These are phyloP conservation scores for Sonneratia caseolaris DNA, from an alignment of 345 rosid genomes.

Conservation along the genomic window DNA sequence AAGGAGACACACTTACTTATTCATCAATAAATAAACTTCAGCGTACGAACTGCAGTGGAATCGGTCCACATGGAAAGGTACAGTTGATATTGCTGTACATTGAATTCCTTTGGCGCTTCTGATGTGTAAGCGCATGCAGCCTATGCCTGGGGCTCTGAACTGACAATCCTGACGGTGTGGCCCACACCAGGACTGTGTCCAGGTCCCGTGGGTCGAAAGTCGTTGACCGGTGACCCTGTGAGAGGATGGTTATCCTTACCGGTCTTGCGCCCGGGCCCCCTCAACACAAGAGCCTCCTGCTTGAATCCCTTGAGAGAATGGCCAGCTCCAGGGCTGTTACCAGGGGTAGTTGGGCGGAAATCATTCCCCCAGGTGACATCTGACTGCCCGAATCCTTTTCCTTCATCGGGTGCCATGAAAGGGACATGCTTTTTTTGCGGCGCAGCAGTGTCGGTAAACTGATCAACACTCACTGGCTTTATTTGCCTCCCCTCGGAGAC, in stretches of 20 bases:
- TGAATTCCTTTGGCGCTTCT: not conserved
- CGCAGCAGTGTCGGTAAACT: not conserved
- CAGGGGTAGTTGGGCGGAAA: slow-evolving; percentile 27
- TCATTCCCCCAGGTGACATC: slow-evolving; percentile 6
- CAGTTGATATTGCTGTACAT: not conserved
- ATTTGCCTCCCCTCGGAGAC: slow-evolving; percentile 24
- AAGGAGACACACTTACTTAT: not conserved
- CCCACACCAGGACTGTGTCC: slow-evolving; percentile 49
- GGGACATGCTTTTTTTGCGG: not conserved
- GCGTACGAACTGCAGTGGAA: not conserved
- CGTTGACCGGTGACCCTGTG: slow-evolving; percentile 17
- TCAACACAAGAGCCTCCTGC: slow-evolving; percentile 1
- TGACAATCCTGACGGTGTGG: slow-evolving; percentile 21
- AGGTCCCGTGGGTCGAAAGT: slow-evolving; percentile 38
- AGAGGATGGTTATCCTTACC: slow-evolving; percentile 6
- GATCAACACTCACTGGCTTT: slow-evolving; percentile 2
- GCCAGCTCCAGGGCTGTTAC: slow-evolving; percentile 32
- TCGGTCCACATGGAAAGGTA: not conserved
- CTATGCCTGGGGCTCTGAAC: slow-evolving; percentile 24
- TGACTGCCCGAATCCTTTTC: not conserved
- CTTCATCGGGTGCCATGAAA: not conserved
- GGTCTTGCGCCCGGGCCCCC: not conserved
- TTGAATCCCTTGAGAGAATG: slow-evolving; percentile 12
- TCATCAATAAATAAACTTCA: not conserved
- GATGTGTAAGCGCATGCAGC: too few relatives aligned